Evolutionary conservation across 1,284 basidiomycete genomes (phyloP), one percentile per base, ranked within the genome.

Genomic region (Ganoderma resinaceum): DNA sequence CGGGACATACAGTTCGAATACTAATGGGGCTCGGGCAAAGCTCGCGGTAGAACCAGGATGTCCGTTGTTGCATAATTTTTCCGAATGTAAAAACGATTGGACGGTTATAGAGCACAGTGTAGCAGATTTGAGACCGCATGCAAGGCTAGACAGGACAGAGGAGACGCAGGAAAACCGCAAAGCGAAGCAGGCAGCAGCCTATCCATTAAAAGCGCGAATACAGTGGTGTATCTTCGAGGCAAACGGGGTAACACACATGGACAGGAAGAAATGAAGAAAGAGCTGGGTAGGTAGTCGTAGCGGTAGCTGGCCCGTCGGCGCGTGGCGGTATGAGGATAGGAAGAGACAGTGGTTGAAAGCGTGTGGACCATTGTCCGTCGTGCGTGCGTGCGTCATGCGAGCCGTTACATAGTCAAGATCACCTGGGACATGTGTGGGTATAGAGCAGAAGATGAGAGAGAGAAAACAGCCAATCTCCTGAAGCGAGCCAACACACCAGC

Each of bases 171-270:
- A 49, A 23, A 49, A 49, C 69, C 66, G 58, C 60, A 61, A 72
- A 68, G 59, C 40, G 69, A 68, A 70, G 64, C 63, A 66, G 72
- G 71, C 67, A 63, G 68, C 67, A 71, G 70, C 68, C 65, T 72
- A 75, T 79, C 78, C 76, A 78, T 81, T 82, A 82, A 83, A 60
- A 77, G 72, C 75, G 75, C 73, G 74, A 72, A 68, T 78, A 78
- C 76, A 75, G 67, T 60, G 58, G 77, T 75, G 72, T 76, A 77
- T 75, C 75, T 72, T 77, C 73, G 77, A 73, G 73, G 70, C 63
- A 69, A 71, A 74, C 70, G 71, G 70, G 70, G 69, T 69, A 73
- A 70, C 70, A 74, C 75, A 76, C 80, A 76, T 79, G 70, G 65
- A 80, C 75, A 78, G 72, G 76, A 71, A 70, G 61, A 46, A 62